Percentiles rank a stretch among this genome's conserved stretches.
Conservation (phyloP, 2,329 filamentous ascomycete species). For the Sporothrix humicola region DNA sequence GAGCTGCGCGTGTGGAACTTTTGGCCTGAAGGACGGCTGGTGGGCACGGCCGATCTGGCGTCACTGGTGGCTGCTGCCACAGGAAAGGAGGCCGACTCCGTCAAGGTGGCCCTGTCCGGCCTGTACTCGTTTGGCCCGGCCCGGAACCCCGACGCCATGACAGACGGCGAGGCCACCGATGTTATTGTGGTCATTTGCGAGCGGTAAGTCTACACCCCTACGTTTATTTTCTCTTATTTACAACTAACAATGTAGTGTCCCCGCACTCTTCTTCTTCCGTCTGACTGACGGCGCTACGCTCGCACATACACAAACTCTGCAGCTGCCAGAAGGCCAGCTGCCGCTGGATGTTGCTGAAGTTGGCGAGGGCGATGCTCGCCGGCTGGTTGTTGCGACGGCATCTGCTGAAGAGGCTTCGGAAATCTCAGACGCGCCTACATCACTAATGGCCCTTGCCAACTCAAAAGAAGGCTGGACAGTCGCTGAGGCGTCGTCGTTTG, state of each 20-base stretch:
- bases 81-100: constrained; percentile 35
- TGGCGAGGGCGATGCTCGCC: background rate
- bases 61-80: constrained; percentile 53
- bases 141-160: constrained; percentile 25
- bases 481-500: constrained; percentile 36
- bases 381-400: constrained; percentile 25
- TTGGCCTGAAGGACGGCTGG: constrained; percentile 66
- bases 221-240: too few species aligned
- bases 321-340: constrained; percentile 55
- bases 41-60: constrained; percentile 61
- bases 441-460: constrained; percentile 39
- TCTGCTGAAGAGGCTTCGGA: background rate
- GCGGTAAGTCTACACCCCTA: constrained; percentile 47
- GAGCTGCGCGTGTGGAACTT: constrained; percentile 77
- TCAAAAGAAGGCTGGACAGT: constrained; percentile 20
- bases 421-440: constrained; percentile 25
- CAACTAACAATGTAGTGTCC: constrained; percentile 49
- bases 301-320: constrained; percentile 56
- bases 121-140: constrained; percentile 46
- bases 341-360: constrained; percentile 59
- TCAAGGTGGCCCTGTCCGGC: constrained; percentile 56
- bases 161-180: constrained; percentile 34
- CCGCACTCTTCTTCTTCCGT: constrained; percentile 70
- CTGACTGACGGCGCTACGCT: constrained; percentile 57
- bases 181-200: constrained; percentile 53